Evolutionary conservation across 1,284 basidiomycete species (phyloP), one percentile per base, ranked within the genome.

Genomic region (Fereydounia khargensis): DNA sequence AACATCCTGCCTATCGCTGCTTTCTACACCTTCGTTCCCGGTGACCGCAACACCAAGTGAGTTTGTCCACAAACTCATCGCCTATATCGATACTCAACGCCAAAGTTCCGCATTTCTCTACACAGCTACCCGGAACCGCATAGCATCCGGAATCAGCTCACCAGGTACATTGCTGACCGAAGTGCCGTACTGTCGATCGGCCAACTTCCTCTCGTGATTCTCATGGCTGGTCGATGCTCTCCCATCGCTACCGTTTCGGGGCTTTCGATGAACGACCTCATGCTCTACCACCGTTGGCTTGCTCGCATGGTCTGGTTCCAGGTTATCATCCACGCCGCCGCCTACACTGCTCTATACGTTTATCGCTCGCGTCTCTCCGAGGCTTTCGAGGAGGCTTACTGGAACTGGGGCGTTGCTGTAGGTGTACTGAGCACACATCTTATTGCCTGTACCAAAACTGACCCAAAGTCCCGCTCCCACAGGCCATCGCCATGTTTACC

Each of bases 201-300:
- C 0, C 51, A 65, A 16, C 47, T 73, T 3, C 74, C 75, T 2
- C 55, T 77, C 31, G 52, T 75, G 14, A 55, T 76, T 31, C 39
- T 76, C 11, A 62, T 76, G 31, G 68, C 73, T 0, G 70, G 68
- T n/a, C 63, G 76, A 7, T 67, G 75, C 42, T 73, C 67, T 14
- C 62, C 73, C 14, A 17, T 77, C 5, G 47, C 63, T 2, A 62
- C 65, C 42, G 18, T 76, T 32, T 65, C 64, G 0, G 61, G 70
- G 3, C 42, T 70, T 25, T 16, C 47, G 24, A 75, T 73, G 54
- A 60, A 68, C 27, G 68, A 60, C 10, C 42, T 68, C 19, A 72
- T 76, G 47, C 52, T 77, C 2, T 68, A 68, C 20, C 77, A 78
- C 28, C 65, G 75, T 8, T 75, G 72, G 72, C 57, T 78, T 7